Evolutionary conservation across 192 early-diverging fungal species (phyloP).

Genomic region (Backusella morwellensis): DNA sequence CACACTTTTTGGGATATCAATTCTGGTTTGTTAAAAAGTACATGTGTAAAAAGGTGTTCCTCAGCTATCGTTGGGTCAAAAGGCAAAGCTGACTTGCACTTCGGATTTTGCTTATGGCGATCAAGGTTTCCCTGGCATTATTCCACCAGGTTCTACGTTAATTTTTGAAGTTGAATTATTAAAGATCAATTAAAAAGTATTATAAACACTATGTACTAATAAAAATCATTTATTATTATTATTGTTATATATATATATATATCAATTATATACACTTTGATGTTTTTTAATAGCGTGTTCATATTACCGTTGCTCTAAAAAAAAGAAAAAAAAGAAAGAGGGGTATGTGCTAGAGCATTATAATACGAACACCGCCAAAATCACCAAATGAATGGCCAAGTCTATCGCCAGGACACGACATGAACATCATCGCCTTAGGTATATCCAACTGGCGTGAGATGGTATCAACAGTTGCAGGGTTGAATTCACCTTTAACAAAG

Average conservation of each 20-base stretch:
- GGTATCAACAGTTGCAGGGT: conserved; percentile 39
- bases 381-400: conserved; percentile 39
- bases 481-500: conserved; percentile 42
- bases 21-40: neutral
- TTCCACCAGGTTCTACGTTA: conserved; percentile 36
- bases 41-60: conserved; percentile 73
- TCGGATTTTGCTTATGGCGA: conserved; percentile 64
- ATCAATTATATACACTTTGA: neutral
- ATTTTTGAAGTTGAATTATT: conserved; percentile 38
- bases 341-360: conserved; percentile 35
- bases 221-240: neutral
- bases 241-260: neutral
- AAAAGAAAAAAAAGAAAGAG: neutral
- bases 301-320: neutral
- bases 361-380: conserved; percentile 43
- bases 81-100: conserved; percentile 80
- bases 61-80: conserved; percentile 89
- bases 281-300: neutral
- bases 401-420: conserved; percentile 33
- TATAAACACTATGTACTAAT: neutral
- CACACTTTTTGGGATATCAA: neutral
- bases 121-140: conserved; percentile 36
- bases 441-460: conserved; percentile 41
- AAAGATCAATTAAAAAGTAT: conserved; percentile 25
- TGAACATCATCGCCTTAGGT: conserved; percentile 44